These are phyloP conservation scores for Paecilomyces sp. DNA, from an alignment of 2,329 filamentous ascomycete species.

Conservation along the genomic window DNA sequence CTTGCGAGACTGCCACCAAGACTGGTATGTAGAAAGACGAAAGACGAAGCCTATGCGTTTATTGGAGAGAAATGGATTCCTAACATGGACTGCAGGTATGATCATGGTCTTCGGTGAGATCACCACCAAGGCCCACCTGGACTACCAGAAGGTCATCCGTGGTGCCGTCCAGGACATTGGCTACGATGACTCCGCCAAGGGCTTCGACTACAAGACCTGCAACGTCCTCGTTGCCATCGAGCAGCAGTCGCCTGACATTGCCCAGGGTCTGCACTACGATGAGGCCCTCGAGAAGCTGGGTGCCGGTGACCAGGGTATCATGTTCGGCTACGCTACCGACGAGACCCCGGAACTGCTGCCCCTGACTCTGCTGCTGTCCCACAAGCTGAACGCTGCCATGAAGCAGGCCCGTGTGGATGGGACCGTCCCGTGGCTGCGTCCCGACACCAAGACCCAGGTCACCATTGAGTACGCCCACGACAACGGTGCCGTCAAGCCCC, in stretches of 20 bases:
- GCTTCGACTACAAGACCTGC: slow-evolving; percentile 99
- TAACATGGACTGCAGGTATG: slow-evolving; percentile 48
- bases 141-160: slow-evolving; percentile 98
- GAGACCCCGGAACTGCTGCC: slow-evolving; percentile 97
- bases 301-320: slow-evolving; percentile 99
- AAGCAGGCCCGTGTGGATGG: slow-evolving; percentile 80
- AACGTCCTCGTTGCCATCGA: slow-evolving; percentile 98
- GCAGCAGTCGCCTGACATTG: slow-evolving; percentile 98
- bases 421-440: slow-evolving; percentile 84
- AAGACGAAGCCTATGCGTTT: slow-evolving; percentile 1
- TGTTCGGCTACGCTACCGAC: slow-evolving; percentile 99
- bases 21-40: slow-evolving; percentile 56
- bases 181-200: slow-evolving; percentile 94
- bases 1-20: slow-evolving; percentile 99
- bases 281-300: slow-evolving; percentile 95
- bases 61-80: slow-evolving; percentile 7
- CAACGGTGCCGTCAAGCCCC: slow-evolving; percentile 78
- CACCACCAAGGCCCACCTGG: slow-evolving; percentile 87
- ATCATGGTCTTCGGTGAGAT: slow-evolving; percentile 99
- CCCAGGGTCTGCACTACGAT: slow-evolving; percentile 97
- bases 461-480: slow-evolving; percentile 99
- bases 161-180: slow-evolving; percentile 95
- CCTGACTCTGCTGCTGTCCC: slow-evolving; percentile 84
- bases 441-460: slow-evolving; percentile 99
- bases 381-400: slow-evolving; percentile 97